phyloP scores from a whole-genome alignment of 495 filamentous ascomycete species.

The Penicillium chermesinum region DNA sequence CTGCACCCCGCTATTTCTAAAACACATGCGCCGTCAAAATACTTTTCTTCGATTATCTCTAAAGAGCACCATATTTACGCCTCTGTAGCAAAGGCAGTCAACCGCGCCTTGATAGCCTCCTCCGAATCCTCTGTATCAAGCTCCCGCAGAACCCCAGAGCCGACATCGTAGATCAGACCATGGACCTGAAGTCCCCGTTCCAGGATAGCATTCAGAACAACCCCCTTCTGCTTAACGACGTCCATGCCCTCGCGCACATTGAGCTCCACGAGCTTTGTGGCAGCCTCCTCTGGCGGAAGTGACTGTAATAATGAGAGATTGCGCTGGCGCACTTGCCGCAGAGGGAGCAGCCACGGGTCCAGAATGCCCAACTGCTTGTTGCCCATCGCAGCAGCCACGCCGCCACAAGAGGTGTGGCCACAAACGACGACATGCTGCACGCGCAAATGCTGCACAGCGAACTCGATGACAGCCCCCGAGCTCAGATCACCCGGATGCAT shows the following conservation, averaged over 20 bases:
- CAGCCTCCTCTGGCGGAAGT: constrained; percentile 43
- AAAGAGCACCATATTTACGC: background rate
- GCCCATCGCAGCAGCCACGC: constrained; percentile 62
- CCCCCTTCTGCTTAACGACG: constrained; percentile 55
- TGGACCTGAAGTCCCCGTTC: constrained; percentile 70
- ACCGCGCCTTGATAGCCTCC: constrained; percentile 33
- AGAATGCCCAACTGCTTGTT: constrained; percentile 69
- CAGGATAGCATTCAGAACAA: constrained; percentile 59
- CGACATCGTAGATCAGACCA: constrained; percentile 65
- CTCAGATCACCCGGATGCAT: constrained; percentile 72
- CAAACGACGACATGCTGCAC: constrained; percentile 82
- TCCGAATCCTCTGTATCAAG: constrained; percentile 44
- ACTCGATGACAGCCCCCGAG: constrained; percentile 75
- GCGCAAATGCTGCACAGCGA: constrained; percentile 66
- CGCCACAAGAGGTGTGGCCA: constrained; percentile 79
- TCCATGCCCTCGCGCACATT: constrained; percentile 65
- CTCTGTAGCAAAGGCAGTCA: constrained; percentile 30
- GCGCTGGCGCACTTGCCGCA: constrained; percentile 58
- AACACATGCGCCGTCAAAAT: constrained; percentile 4
- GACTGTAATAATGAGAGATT: constrained; percentile 41
- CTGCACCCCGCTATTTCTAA: background rate
- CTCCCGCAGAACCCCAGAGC: constrained; percentile 53
- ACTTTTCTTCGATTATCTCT: background rate
- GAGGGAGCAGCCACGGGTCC: constrained; percentile 74
- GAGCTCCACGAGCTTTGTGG: constrained; percentile 56